Base-by-base conservation (phyloP, 495 filamentous ascomycete genomes). In the Aspergillus campestris region DNA sequence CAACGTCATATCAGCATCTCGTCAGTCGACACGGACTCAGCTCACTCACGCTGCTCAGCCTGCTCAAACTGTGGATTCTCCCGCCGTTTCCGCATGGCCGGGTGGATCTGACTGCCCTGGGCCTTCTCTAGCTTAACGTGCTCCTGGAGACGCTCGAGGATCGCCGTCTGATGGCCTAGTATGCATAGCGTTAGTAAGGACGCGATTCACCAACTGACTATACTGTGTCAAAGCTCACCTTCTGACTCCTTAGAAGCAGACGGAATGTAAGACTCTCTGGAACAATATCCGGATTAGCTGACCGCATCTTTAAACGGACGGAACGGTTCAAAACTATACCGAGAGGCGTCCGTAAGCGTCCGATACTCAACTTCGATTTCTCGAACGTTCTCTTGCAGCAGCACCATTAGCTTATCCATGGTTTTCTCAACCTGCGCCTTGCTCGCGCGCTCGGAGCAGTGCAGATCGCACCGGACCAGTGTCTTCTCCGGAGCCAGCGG, bases 31-130 rank as follows among this genome's bases (percentile, higher is more conserved):
- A 13, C 5, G 12, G 8, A 1, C 18, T n/a, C 5, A 15, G 11
- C 8, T 1, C 0, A 58, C 65, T 51, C 24, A 69, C 65, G 37
- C 34, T 69, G 56, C 13, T 69, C 63, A 11, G 65, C 65, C 28
- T 61, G 56, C 14, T 65, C 56, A 39, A 65, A 69, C 15, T 52
- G 51, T 1, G 48, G 42, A 39, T 62, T 65, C 2, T 51, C 47
- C 30, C 61, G 52, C 1, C 61, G 63, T 15, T 66, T 50, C 40
- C 53, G 55, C 51, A 51, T 60, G 0, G 65, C 61, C 1, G 65
- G 65, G 28, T 49, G 47, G 36, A 69, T 55, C 31, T 49, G 56
- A 30, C 37, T 24, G 0, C 63, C 59, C 33, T 40, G 37, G 0
- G 40, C 35, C 34, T 49, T 60, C 29, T 69, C 65, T n/a, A 62